Evolutionary conservation across 1,139 yeast genomes (phyloP), one percentile per base, ranked within the genome.

Genomic region (Saccharomyces hybrid): DNA sequence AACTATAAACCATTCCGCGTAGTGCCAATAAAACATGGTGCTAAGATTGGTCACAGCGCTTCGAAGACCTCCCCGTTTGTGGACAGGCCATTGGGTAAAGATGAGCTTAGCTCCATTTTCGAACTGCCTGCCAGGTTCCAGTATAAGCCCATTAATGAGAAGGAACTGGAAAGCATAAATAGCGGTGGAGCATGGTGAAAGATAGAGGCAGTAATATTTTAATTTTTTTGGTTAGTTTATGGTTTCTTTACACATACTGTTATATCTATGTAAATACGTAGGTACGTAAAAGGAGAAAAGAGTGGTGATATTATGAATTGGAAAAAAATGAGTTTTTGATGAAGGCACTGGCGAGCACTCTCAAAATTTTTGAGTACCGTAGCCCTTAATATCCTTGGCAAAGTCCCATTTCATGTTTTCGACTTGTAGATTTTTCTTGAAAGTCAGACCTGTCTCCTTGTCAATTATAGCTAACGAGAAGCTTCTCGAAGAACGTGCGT

Each of bases 401-500:
- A 91, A 91, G 61, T 81, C 81, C 99, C 99, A 95, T 63, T 83
- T 84, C 84, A 88, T 91, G 64, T 81, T 65, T 51, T 71, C 80
- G 66, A 83, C 84, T 60, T 86, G 82, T 61, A 86, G 76, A 60
- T 82, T 78, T 71, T 84, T 83, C 66, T 86, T 88, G 63, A 87
- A 76, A 55, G 76, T 78, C 58, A 89, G 79, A 42, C 83, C 82
- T 50, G 79, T 77, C 30, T 75, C 77, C 56, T 81, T 84, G 51
- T 81, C 78, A 57, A 93, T 78, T n/a, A 91, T 82, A 11, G 93
- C 95, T 63, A 93, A 73, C 0, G 93, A 79, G 73, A 86, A 95
- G 67, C 84, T 85, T 70, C 93, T 96, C 60, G 88, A 75, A 20
- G 97, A 87, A 67, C 99, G 83, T 2, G 98, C 99, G 70, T 95